Conservation (phyloP, 2,329 filamentous ascomycete genomes). For the Microdochium bolleyi region DNA sequence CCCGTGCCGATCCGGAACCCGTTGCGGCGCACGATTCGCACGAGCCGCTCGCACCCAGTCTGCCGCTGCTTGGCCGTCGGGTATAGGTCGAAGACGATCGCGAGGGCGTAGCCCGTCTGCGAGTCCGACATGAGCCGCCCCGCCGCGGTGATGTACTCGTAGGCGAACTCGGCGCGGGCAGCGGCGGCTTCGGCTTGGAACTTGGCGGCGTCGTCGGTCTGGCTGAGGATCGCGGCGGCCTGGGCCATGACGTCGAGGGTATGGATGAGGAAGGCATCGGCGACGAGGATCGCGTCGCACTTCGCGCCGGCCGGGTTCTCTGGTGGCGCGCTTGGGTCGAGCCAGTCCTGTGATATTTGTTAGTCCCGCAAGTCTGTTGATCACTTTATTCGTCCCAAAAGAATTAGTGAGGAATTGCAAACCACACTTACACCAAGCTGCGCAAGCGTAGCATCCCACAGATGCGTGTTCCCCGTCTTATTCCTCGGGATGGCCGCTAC, state of each 20-base stretch:
- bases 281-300: constrained; percentile 30
- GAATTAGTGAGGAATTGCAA: background rate
- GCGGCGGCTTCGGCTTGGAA: constrained; percentile 6
- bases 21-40: constrained; percentile 1
- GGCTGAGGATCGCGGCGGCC: constrained; percentile 22
- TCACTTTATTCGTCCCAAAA: no score
- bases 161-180: constrained; percentile 18
- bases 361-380: no score
- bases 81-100: constrained; percentile 8
- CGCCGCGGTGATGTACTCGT: constrained; percentile 17
- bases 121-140: constrained; percentile 19
- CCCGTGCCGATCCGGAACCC: constrained; percentile 10
- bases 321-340: constrained; percentile 35
- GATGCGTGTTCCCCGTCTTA: constrained; percentile 28
- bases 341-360: constrained; percentile 27
- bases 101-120: constrained; percentile 11
- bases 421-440: constrained; percentile 24
- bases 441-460: constrained; percentile 28
- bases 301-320: constrained; percentile 28
- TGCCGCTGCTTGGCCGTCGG: background rate
- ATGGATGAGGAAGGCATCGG: constrained; percentile 37
- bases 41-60: background rate
- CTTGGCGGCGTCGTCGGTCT: constrained; percentile 6
- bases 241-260: constrained; percentile 28
- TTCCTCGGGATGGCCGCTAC: constrained; percentile 20